Conservation (phyloP, 1,284 basidiomycete species). For the Rhodotorula sp. region DNA sequence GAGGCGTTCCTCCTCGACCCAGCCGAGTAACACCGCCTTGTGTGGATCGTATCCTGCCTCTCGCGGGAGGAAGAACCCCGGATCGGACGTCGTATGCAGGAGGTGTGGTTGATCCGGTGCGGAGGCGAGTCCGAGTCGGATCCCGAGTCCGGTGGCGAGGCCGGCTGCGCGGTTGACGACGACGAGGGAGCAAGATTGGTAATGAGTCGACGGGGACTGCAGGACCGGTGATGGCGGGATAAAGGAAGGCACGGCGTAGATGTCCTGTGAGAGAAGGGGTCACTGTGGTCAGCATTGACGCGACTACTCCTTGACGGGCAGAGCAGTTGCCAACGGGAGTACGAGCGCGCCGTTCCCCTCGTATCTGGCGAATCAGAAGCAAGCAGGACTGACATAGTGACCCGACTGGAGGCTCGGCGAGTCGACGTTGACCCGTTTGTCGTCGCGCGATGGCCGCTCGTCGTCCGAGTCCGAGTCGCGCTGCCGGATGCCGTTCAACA, state of each 20-base stretch:
- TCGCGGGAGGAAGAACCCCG: slow-evolving; percentile 33
- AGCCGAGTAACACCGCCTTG: slow-evolving; percentile 36
- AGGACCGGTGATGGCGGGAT: slow-evolving; percentile 19
- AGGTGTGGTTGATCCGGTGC: background rate
- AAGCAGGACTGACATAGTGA: slow-evolving; percentile 22
- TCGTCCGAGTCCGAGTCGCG: slow-evolving; percentile 19
- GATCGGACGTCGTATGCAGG: slow-evolving; percentile 20
- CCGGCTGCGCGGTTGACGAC: slow-evolving; percentile 38
- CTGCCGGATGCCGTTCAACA: slow-evolving; percentile 18
- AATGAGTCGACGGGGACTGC: slow-evolving; percentile 17
- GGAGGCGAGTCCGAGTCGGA: slow-evolving; percentile 25
- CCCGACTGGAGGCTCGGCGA: background rate
- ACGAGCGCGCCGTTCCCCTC: too few relatives aligned
- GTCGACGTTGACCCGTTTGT: slow-evolving; percentile 19
- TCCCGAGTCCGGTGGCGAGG: slow-evolving; percentile 32
- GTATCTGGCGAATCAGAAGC: too few relatives aligned
- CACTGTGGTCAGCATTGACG: background rate
- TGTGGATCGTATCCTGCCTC: slow-evolving; percentile 29
- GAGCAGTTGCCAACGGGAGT: too few relatives aligned
- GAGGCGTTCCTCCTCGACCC: slow-evolving; percentile 38
- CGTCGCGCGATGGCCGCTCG: slow-evolving; percentile 3
- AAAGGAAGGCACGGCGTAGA: slow-evolving; percentile 35
- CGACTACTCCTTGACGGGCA: background rate
- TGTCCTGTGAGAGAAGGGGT: slow-evolving; percentile 24
- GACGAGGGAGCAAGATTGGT: slow-evolving; percentile 32